phyloP scores from a whole-genome alignment of 306 rosid genomes.

The Dalbergia oliveri region DNA sequence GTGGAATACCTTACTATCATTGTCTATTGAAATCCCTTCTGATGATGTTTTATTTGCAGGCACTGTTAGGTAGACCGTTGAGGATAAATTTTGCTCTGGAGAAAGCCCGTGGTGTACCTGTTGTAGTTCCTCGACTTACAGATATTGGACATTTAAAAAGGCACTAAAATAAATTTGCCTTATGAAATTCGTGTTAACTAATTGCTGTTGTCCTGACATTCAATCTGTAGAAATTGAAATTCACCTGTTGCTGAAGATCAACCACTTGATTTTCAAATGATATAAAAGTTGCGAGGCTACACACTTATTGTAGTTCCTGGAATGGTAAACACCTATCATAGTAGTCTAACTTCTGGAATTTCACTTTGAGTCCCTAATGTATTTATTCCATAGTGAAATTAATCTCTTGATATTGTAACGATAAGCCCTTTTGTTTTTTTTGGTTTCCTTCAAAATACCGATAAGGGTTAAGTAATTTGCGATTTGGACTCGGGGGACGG shows the following conservation, averaged over 20 bases:
- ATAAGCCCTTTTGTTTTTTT: too few relatives aligned
- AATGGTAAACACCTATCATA: too few relatives aligned
- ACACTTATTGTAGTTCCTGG: too few relatives aligned
- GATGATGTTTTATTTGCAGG: conserved; percentile 62
- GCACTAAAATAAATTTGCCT: conserved; percentile 37
- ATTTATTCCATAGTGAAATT: too few relatives aligned
- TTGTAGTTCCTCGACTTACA: conserved; percentile 79
- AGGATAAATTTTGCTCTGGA: conserved; percentile 81
- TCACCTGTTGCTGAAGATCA: background rate
- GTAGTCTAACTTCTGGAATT: too few relatives aligned
- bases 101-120: conserved; percentile 78
- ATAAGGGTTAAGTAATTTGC: too few relatives aligned
- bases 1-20: background rate
- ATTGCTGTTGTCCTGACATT: background rate
- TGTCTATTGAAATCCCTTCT: conserved; percentile 26
- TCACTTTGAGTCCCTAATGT: too few relatives aligned
- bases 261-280: too few relatives aligned
- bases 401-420: too few relatives aligned
- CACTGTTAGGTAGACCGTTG: conserved; percentile 83
- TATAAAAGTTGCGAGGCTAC: too few relatives aligned
- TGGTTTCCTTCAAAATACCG: too few relatives aligned
- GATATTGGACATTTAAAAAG: conserved; percentile 36
- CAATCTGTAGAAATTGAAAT: conserved; percentile 10
- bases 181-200: conserved; percentile 1
- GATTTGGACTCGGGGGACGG: too few relatives aligned